Evolutionary conservation across 2,329 filamentous ascomycete species (phyloP), one percentile per base, ranked within the genome.

Genomic region (Scolecobasidium constrictum): DNA sequence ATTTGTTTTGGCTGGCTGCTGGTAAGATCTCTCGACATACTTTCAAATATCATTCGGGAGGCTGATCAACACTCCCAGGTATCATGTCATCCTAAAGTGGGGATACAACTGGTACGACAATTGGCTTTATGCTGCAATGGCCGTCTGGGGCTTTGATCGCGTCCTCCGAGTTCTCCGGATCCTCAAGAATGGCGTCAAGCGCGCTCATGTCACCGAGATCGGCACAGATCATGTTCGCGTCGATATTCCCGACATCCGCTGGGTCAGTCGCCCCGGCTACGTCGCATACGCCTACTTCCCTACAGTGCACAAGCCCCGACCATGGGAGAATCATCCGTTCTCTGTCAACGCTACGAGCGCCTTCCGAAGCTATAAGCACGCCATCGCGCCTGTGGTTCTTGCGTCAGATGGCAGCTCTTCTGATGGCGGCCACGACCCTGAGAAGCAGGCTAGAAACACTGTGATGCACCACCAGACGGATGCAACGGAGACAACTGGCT

Each of bases 251-350:
- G 64, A 60, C 3, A 46, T 66, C 9, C 49, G 56, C 33, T 68
- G 59, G 56, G 49, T 43, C 5, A 43, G 46, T 1, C 42, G 45
- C 9, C 58, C 58, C 0, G 60, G 59, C 3, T 49, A 57, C 3
- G 61, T 68, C 38, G 64, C 55, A 1, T 73, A 69, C 44, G 52
- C 64, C 1, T 70, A 72, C 50, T 72, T 75, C 50, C 70, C 71
- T 0, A 64, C 63, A 0, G 49, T 72, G 2, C 59, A 42, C 3
- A 28, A 34, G 42, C 47, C 49, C 39, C 46, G 47, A 4, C 23
- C 47, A 4, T 75, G 71, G 70, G 69, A 74, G 52, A 73, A 69
- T 36, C 72, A 75, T 51, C 71, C 71, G 0, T 75, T 75, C 49
- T 72, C 68, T 1, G 52, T 69, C 19, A 9, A n/a, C n/a, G n/a